Evolutionary conservation across 2,329 filamentous ascomycete species (phyloP).

Genomic region (Fusarium siculi): DNA sequence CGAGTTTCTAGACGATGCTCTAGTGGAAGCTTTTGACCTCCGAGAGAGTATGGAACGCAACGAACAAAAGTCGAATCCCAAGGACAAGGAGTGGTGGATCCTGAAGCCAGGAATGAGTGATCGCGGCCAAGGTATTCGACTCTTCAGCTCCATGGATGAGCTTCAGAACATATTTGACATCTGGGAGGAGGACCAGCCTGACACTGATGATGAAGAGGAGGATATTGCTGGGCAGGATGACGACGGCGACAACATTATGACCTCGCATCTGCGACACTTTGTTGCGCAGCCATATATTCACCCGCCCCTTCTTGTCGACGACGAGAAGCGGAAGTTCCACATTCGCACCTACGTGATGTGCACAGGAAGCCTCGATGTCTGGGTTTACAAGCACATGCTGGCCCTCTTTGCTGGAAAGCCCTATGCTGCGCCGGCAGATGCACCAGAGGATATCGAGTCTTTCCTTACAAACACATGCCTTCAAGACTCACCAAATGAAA

Average conservation of each 20-base stretch:
- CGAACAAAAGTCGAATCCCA: constrained; percentile 40
- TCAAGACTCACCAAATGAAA: constrained; percentile 70
- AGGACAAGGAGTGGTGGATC: constrained; percentile 90
- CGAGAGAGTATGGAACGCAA: constrained; percentile 81
- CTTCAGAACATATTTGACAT: constrained; percentile 89
- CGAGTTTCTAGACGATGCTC: constrained; percentile 93
- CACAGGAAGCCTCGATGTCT: constrained; percentile 79
- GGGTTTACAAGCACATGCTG: constrained; percentile 91
- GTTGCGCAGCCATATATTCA: constrained; percentile 95
- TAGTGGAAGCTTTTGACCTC: constrained; percentile 90
- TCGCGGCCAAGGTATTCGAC: constrained; percentile 87
- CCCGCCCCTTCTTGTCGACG: constrained; percentile 76
- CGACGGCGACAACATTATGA: constrained; percentile 71
- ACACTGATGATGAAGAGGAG: constrained; percentile 71
- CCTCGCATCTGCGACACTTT: constrained; percentile 94
- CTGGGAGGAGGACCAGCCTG: constrained; percentile 80
- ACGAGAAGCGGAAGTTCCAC: constrained; percentile 87
- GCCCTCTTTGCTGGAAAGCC: constrained; percentile 85
- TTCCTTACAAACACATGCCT: constrained; percentile 97
- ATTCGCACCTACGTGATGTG: constrained; percentile 92
- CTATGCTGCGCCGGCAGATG: constrained; percentile 73
- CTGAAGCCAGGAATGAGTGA: constrained; percentile 98
- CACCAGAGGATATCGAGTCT: constrained; percentile 66
- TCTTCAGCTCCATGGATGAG: constrained; percentile 88
- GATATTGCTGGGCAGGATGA: constrained; percentile 52